These are phyloP conservation scores for Chlorella sorokiniana DNA, from an alignment of 139 green algal genomes.

Conservation along the genomic window DNA sequence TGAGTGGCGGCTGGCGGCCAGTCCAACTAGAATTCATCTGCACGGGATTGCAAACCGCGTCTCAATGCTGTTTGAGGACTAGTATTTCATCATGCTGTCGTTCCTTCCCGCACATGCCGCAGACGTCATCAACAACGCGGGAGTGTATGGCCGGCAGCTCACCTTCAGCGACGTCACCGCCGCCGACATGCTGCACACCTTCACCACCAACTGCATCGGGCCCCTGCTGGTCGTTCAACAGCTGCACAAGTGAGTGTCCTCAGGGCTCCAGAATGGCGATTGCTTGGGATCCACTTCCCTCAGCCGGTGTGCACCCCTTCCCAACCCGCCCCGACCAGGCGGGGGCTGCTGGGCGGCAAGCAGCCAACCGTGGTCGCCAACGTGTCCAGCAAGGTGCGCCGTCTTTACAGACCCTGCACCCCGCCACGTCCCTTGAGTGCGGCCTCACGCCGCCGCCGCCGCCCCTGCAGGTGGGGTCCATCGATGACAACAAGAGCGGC, in stretches of 20 bases:
- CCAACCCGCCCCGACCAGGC: no score
- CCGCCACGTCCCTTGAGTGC: neutral
- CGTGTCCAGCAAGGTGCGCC: conserved; percentile 35
- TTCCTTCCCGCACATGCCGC: no score
- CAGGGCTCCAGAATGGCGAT: neutral
- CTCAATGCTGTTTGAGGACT: no score
- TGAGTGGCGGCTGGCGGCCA: neutral
- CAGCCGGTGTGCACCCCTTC: no score
- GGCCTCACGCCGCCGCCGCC: neutral
- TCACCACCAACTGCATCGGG: conserved; percentile 34
- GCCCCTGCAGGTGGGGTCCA: conserved; percentile 12
- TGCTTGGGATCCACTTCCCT: no score
- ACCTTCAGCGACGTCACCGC: neutral
- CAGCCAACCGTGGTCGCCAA: conserved; percentile 22
- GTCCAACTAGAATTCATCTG: no score
- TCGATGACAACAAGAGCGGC: conserved; percentile 49
- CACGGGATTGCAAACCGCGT: no score
- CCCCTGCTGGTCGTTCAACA: conserved; percentile 38
- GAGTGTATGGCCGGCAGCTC: conserved; percentile 30
- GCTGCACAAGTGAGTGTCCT: conserved; percentile 28
- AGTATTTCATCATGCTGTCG: no score
- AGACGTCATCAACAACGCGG: conserved; percentile 49
- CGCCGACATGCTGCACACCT: conserved; percentile 33
- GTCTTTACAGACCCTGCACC: no score
- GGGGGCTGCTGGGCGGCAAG: conserved; percentile 28